Evolutionary conservation across 192 early-diverging fungal species (phyloP).

Genomic region (Coemansia erecta): DNA sequence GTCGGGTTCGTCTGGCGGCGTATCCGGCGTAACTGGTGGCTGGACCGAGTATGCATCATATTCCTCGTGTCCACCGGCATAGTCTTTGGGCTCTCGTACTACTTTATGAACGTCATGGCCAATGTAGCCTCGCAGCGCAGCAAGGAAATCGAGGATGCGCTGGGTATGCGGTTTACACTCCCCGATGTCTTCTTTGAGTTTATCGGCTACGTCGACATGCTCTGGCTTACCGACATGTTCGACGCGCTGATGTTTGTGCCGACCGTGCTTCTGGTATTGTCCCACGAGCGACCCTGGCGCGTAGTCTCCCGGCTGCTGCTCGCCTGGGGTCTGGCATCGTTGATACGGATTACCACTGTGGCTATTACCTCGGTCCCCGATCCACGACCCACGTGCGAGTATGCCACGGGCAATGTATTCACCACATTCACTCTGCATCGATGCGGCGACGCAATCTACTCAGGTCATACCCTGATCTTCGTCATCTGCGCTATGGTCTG

Average conservation of each 20-base stretch:
- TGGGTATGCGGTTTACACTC: constrained; percentile 36
- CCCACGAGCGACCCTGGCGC: constrained; percentile 56
- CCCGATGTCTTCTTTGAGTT: constrained; percentile 61
- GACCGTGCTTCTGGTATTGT: constrained; percentile 53
- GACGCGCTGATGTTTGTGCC: constrained; percentile 58
- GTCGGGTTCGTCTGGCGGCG: constrained; percentile 21
- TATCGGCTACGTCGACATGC: constrained; percentile 52
- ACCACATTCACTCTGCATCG: constrained; percentile 58
- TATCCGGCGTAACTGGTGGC: constrained; percentile 53
- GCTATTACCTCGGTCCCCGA: constrained; percentile 68
- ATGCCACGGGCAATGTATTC: constrained; percentile 57
- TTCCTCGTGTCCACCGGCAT: constrained; percentile 27
- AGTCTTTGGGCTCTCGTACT: constrained; percentile 50
- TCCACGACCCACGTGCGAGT: constrained; percentile 58
- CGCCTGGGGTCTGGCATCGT: constrained; percentile 56
- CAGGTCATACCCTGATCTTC: constrained; percentile 65
- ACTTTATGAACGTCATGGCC: constrained; percentile 65
- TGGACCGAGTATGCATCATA: constrained; percentile 36
- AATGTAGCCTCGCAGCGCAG: constrained; percentile 62
- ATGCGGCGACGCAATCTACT: constrained; percentile 67
- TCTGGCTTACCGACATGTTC: constrained; percentile 65
- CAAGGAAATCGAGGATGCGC: constrained; percentile 38
- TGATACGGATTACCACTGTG: constrained; percentile 62
- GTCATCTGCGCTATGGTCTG: constrained; percentile 60
- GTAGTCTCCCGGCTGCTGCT: constrained; percentile 55